phyloP scores from a whole-genome alignment of 345 rosid genomes.

The Hypericum perforatum region DNA sequence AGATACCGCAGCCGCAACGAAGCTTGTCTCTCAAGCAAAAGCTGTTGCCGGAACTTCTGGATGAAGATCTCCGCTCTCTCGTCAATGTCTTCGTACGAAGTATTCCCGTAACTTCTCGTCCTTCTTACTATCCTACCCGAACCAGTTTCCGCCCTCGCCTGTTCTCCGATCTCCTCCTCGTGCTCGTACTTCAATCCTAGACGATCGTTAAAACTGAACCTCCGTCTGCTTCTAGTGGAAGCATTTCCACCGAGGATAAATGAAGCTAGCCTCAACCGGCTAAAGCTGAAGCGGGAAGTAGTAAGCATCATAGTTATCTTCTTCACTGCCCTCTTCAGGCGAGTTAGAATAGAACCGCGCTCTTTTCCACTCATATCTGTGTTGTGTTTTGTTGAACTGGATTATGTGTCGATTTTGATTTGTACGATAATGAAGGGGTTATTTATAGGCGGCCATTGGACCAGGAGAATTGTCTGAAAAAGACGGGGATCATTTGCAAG shows the following conservation, averaged over 20 bases:
- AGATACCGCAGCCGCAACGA: slow-evolving; percentile 28
- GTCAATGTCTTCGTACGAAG: slow-evolving; percentile 28
- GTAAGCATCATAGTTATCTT: slow-evolving; percentile 50
- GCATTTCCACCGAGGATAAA: slow-evolving; percentile 30
- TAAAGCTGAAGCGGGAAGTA: slow-evolving; percentile 18
- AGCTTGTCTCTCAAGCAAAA: slow-evolving; percentile 29
- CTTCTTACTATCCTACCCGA: slow-evolving; percentile 18
- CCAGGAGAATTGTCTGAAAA: too few species aligned
- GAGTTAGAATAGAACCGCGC: slow-evolving; percentile 30
- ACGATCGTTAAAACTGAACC: slow-evolving; percentile 50
- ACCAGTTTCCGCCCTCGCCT: slow-evolving; percentile 5
- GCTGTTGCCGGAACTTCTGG: slow-evolving; percentile 31
- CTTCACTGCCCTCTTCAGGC: slow-evolving; percentile 54
- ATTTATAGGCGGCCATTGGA: too few species aligned
- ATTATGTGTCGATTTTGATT: too few species aligned
- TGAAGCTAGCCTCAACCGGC: slow-evolving; percentile 38
- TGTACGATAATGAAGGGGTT: too few species aligned
- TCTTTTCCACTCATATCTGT: too few species aligned
- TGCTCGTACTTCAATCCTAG: slow-evolving; percentile 32
- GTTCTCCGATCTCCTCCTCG: slow-evolving; percentile 22
- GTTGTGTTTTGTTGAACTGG: too few species aligned
- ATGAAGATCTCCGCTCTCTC: slow-evolving; percentile 33
- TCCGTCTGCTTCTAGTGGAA: slow-evolving; percentile 12
- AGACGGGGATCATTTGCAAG: too few species aligned
- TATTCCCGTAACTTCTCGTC: slow-evolving; percentile 8